Evolutionary conservation across 306 rosid genomes (phyloP), one percentile per base, ranked within the genome.

Genomic region (Boehmeria nivea): DNA sequence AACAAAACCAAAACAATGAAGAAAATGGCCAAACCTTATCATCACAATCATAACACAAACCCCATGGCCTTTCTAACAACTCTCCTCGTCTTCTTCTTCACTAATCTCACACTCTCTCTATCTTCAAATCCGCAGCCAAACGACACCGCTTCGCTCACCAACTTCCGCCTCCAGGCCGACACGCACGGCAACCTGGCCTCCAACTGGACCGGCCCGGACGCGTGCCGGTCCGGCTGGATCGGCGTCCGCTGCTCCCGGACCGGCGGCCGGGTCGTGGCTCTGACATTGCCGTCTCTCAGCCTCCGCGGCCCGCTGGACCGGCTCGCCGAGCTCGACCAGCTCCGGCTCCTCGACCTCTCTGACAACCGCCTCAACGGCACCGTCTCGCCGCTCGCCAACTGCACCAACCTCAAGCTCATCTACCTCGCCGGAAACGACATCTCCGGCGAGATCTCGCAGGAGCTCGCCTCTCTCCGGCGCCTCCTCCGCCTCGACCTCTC

Each of bases 401-500:
- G 95, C 73, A 76, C 89, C 22, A 81, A 83, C 51, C 89, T 93
- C 51, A 82, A 69, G 23, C 88, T 87, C 3, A 68, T 93, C 49
- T 93, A 93, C 71, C 95, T 93, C 59, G 66, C 95, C 43, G 77
- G 81, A 0, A 93, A 93, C 40, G 99, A 93, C 75, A 69, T 93
- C 64, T 87, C 96, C 26, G 95, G 89, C n/a, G 73, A 77, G 28
- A 87, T 93, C 0, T 86, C 88, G 1, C 57, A 61, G 0, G 80
- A 75, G 27, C 73, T 87, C 1, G 25, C 81, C n/a, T 75, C 80
- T 3, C 69, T 73, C 1, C 53, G 54, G 8, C 36, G 71, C 16
- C 85, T 93, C 4, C 78, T 87, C 54, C 83, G 96, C 50, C 80
- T 93, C 1, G 99, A 93, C 72, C 82, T 91, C 67, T 87, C 99